Conservation (phyloP, 2,329 filamentous ascomycete species). For the Aspergillus vadensis region DNA sequence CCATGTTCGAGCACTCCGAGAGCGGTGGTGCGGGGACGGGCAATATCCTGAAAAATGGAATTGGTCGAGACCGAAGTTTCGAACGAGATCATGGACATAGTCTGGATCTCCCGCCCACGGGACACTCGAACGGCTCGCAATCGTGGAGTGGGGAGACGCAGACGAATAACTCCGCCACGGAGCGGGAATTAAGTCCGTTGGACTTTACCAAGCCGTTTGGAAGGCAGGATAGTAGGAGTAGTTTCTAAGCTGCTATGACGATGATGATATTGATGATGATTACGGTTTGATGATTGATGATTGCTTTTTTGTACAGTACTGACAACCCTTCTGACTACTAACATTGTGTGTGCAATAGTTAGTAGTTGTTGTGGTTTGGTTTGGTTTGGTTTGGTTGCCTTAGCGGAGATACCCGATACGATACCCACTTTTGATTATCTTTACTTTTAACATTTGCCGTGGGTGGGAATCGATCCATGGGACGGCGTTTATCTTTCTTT, state of each 20-base stretch:
- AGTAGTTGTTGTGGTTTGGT: too few species aligned
- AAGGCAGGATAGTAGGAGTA: neutral
- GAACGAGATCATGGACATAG: too few species aligned
- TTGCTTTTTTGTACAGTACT: neutral
- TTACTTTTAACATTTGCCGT: too few species aligned
- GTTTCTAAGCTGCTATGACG: neutral
- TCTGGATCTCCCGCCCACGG: constrained; percentile 12
- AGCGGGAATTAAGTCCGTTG: constrained; percentile 1
- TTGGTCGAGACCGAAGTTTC: too few species aligned
- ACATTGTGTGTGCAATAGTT: too few species aligned
- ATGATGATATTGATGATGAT: neutral
- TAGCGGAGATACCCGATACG: neutral
- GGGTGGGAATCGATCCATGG: neutral
- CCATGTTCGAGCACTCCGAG: constrained; percentile 40
- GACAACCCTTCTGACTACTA: neutral
- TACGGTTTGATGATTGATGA: neutral
- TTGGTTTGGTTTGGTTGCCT: neutral
- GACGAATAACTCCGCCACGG: constrained; percentile 18
- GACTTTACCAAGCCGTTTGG: constrained; percentile 4
- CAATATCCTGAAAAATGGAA: neutral
- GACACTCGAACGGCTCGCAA: constrained; percentile 29
- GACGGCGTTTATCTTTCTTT: too few species aligned
- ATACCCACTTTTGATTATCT: neutral
- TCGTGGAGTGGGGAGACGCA: constrained; percentile 35
- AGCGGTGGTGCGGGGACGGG: neutral